Evolutionary conservation across 1,284 basidiomycete genomes (phyloP), one percentile per base, ranked within the genome.

Genomic region (Puccinia hordei): DNA sequence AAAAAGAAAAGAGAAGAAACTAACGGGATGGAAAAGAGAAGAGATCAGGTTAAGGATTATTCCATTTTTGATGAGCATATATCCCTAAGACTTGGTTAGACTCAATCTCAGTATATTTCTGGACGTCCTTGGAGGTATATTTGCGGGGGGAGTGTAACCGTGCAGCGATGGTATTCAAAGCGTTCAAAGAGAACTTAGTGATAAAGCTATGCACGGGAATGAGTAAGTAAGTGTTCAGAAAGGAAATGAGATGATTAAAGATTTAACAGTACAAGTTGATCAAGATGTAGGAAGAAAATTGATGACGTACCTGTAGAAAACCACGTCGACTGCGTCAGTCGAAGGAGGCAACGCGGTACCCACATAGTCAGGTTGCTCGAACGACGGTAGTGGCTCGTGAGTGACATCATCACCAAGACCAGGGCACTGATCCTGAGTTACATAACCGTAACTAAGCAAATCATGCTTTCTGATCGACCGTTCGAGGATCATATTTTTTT

Each of bases 331-430:
- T 38, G 66, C 38, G 27, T 65, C 49, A 15, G 71, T 57, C 5
- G 59, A n/a, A 19, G 78, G 71, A 19, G 78, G 78, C 19, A 80
- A 46, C 35, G 44, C n/a, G 17, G 71, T 80, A 5, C 44, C 87
- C 81, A 92, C 88, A 84, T 90, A 92, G 41, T 82, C 81, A 27
- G 91, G 90, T 17, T 85, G 81, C 6, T 84, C 81, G 85, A 88
- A 89, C 85, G 88, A 90, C 15, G 90, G 88, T 73, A 92, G 83
- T 0, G 91, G 88, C 1, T 86, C 83, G 84, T 92, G 91, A 0
- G 86, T 85, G 2, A 87, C 89, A 84, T 92, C 92, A 83, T 92
- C 92, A 15, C 91, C 92, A 17, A 89, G 86, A 5, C 90, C 91
- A 0, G 91, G 90, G 85, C 91, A 92, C 10, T 74, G 61, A 53